Conservation (phyloP, 345 rosid genomes). For the Ricinus communis region DNA sequence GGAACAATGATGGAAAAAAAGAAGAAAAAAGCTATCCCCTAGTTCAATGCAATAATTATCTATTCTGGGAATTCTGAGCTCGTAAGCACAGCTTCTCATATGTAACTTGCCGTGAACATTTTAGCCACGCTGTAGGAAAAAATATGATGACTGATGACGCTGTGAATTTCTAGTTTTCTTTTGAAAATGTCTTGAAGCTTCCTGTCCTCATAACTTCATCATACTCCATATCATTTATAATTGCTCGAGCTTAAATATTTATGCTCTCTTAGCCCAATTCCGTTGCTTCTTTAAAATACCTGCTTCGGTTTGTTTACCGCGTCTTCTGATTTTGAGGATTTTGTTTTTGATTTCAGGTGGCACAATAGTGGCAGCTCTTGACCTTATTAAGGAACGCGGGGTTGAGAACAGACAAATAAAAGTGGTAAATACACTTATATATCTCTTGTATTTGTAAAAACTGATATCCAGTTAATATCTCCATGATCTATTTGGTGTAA, state of each 20-base stretch:
- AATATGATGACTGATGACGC: not conserved
- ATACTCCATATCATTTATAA: not conserved
- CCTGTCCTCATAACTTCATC: not conserved
- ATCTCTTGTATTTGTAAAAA: conserved; percentile 1
- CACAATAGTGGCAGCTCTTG: conserved; percentile 74
- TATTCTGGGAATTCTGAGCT: not conserved
- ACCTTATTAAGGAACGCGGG: conserved; percentile 68
- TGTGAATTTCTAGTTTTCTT: not conserved
- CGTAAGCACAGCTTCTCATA: not conserved
- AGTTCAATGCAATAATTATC: not conserved
- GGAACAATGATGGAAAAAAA: no score
- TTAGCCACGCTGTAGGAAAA: no score
- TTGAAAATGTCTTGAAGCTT: not conserved
- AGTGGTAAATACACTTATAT: conserved; percentile 57
- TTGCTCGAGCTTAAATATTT: not conserved
- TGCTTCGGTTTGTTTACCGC: not conserved
- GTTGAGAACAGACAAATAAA: conserved; percentile 71
- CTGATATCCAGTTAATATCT: not conserved
- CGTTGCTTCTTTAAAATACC: not conserved
- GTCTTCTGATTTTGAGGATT: not conserved
- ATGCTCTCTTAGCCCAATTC: not conserved
- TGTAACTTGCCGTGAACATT: no score
- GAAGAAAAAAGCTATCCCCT: no score
- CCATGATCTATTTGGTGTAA: not conserved
- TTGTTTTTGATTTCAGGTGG: conserved; percentile 59